Base-by-base conservation (phyloP, 2,329 filamentous ascomycete genomes). In the Aspergillus versicolor region DNA sequence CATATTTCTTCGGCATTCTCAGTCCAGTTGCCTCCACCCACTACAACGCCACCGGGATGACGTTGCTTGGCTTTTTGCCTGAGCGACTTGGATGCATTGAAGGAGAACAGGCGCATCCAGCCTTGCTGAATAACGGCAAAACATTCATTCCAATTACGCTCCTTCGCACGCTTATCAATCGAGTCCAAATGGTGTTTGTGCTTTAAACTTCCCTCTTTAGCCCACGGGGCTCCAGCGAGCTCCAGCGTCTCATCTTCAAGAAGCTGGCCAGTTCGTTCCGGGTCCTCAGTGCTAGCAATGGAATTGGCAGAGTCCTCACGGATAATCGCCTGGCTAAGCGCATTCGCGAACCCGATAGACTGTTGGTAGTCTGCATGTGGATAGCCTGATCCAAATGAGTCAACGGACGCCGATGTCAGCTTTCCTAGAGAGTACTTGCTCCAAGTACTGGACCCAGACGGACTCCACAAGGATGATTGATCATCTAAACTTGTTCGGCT, bases 11-110 rank as follows among this genome's bases (percentile, higher is more conserved):
- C 92, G 5, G 94, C 94, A 70, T 96, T 97, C 65, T 97, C 92
- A 73, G 93, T 93, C 94, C 94, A 99, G 73, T 99, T 97, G 22
- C 94, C 94, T 59, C 94, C 94, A 63, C 94, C 94, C 2, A 97
- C 94, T 6, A 89, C 83, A 27, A 87, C 84, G 12, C 85, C 86
- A 9, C 83, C 82, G 56, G 79, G 80, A 52, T 79, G 75, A 22
- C 76, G 77, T 59, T 79, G 80, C 57, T 80, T 68, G 73, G 79
- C 61, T 84, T 91, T 92, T 64, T 86, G 83, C 5, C 71, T 69
- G 65, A 87, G 79, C 1, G 89, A 90, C 72, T 94, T 94, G 61
- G 86, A 87, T n/a, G 86, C 83, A 46, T 87, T 88, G 76, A 99
- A 99, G 0, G 92, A 95, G 77, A 99, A 99, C 7, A 99, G 79